phyloP scores from a whole-genome alignment of 495 filamentous ascomycete species.

The Penicillium longicatenatum region DNA sequence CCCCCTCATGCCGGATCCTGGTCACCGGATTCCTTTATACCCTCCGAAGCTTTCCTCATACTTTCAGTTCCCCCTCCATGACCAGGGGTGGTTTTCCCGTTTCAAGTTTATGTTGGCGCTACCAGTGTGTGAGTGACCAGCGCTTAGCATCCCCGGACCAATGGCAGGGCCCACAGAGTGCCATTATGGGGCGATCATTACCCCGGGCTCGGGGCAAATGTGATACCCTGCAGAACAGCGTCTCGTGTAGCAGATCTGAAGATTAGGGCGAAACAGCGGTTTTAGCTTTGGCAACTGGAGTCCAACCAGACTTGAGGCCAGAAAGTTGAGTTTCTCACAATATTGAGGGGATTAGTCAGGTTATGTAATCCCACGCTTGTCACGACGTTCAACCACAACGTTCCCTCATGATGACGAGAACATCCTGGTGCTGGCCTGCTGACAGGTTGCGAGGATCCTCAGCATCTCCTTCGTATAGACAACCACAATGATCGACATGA shows the following conservation, averaged over 20 bases:
- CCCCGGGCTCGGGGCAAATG: background rate
- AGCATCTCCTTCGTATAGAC: background rate
- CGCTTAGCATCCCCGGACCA: slow-evolving; percentile 13
- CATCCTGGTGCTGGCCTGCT: background rate
- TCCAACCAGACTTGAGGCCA: background rate
- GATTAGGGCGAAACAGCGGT: slow-evolving; percentile 3
- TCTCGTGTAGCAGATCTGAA: slow-evolving; percentile 3
- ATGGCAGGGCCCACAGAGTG: background rate
- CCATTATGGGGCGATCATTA: slow-evolving; percentile 5
- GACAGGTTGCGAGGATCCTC: background rate
- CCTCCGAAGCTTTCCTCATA: background rate
- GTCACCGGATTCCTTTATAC: background rate
- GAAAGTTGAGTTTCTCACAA: no score
- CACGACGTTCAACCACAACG: no score
- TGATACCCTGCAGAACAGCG: slow-evolving; percentile 12
- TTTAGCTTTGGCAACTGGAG: background rate
- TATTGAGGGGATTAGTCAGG: no score
- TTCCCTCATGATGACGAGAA: background rate
- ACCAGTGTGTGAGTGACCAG: slow-evolving; percentile 15
- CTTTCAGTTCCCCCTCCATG: background rate
- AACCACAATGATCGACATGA: background rate
- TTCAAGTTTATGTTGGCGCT: slow-evolving; percentile 14
- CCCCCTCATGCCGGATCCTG: slow-evolving; percentile 22
- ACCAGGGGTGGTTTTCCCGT: slow-evolving; percentile 4
- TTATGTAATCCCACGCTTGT: no score